Evolutionary conservation across 2,329 filamentous ascomycete species (phyloP), one percentile per base, ranked within the genome.

Genomic region (Mollisia scopiformis): DNA sequence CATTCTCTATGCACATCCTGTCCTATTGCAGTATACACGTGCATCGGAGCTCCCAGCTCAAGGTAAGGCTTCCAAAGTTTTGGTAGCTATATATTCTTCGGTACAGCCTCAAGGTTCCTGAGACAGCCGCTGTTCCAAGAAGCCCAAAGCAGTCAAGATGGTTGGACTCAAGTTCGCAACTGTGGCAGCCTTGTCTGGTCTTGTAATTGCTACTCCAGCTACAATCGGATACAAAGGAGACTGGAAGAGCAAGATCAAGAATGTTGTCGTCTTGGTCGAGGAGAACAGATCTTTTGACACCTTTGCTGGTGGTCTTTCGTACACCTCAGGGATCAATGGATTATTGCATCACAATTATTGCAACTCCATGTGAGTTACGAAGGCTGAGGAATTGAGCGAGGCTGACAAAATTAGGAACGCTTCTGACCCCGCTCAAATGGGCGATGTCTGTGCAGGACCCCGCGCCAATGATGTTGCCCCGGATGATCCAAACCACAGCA

Each of bases 251-350:
- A 77, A 77, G 58, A 81, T 82, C 69, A 80, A 80, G 69, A 78
- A 79, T 64, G 78, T 80, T 6, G 79, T 82, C 50, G 75, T 81
- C 27, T 70, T 82, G 19, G 78, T 80, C 10, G 72, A 78, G 67
- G 77, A 78, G 58, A 78, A 78, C 62, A 70, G 77, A 27, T 72
- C 69, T 11, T 72, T 72, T 47, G 77, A 79, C 62, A 75, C 74
- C 56, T 74, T 78, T 28, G 73, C 75, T 16, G 77, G 77, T 31
- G 77, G 77, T 28, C 69, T 78, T 19, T 72, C 63, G 27, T 77
- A 78, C 61, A 73, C 71, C 49, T 33, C 68, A 4, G 64, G 66
- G 3, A 77, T 78, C 28, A 73, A 79, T 65, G 75, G 74, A 41
- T 68, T 73, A 41, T n/a, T 72, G 13, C 67, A 73, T 54, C 64